Base-by-base conservation (phyloP, 805 yeast genomes). In the Spathaspora sp. region DNA sequence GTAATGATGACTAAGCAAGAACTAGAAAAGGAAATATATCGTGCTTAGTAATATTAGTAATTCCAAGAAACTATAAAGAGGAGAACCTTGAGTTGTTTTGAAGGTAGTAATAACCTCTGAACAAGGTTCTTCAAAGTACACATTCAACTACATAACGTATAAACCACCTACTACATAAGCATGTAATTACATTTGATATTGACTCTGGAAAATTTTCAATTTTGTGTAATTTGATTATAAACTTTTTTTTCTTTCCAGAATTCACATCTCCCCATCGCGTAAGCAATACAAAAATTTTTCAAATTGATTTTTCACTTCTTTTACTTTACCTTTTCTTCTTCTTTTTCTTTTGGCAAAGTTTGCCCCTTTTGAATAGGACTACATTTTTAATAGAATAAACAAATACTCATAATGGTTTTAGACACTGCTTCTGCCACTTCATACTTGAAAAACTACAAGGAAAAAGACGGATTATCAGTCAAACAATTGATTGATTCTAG, bases 401-500 rank as follows among this genome's bases (percentile, higher is more conserved):
- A 29, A 3, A 29, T 43, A 18, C 35, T 38, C 20, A 43, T 20
- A 17, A 52, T 52, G 55, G 55, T 49, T 55, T 70, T 72, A 54
- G 72, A 72, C 54, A 53, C 73, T 59, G 57, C 86, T 42, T 77
- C 79, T 57, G 98, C 97, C 59, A 64, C 86, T 56, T 82, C 84
- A 52, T 78, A 77, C 66, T 80, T 94, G 59, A 70, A 80, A 55
- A 69, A 80, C 55, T 93, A 89, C 79, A 57, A 79, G 52, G 70
- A 76, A 62, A 84, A 80, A 67, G 99, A 94, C 70, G 99, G 99
- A 57, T 80, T 94, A 60, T 85, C 87, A 57, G 87, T 88, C 63
- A 77, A 82, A 53, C 81, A 87, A 60, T 82, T 94, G 72, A 89
- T 94, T 87, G 96, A 94, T 77, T 90, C 97, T 48, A 76, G 82